These are phyloP conservation scores for Coprinopsis strossmayeri DNA, from an alignment of 768 basidiomycete genomes.

Conservation along the genomic window DNA sequence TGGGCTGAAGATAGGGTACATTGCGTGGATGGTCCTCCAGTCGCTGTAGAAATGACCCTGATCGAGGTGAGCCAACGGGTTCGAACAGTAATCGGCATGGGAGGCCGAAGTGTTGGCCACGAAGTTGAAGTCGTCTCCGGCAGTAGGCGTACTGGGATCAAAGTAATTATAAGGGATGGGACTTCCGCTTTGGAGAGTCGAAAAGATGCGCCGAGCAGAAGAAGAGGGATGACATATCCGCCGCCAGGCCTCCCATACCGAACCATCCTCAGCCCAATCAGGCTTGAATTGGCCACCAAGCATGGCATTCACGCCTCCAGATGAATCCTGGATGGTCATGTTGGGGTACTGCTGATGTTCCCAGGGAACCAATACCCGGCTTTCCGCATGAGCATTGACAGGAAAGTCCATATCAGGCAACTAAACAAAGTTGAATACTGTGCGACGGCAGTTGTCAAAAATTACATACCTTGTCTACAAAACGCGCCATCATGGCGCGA, in stretches of 20 bases:
- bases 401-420: constrained; percentile 86
- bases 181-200: constrained; percentile 46
- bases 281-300: constrained; percentile 52
- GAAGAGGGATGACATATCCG: constrained; percentile 71
- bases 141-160: constrained; percentile 15
- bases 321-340: constrained; percentile 38
- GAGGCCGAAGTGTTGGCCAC: constrained; percentile 43
- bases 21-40: constrained; percentile 71
- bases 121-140: constrained; percentile 56
- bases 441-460: background rate
- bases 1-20: constrained; percentile 85
- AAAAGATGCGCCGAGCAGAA: constrained; percentile 69
- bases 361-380: constrained; percentile 84
- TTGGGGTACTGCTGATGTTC: constrained; percentile 63
- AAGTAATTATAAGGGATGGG: constrained; percentile 22
- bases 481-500: constrained; percentile 58
- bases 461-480: constrained; percentile 44
- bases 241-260: constrained; percentile 84
- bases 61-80: constrained; percentile 69
- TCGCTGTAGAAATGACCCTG: constrained; percentile 94
- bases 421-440: constrained; percentile 23
- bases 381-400: constrained; percentile 83
- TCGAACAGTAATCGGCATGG: constrained; percentile 59
- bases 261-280: constrained; percentile 73
- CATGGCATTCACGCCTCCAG: constrained; percentile 33